Evolutionary conservation across 352 stramenopile species (phyloP).

Genomic region (Plasmopara halstedii): DNA sequence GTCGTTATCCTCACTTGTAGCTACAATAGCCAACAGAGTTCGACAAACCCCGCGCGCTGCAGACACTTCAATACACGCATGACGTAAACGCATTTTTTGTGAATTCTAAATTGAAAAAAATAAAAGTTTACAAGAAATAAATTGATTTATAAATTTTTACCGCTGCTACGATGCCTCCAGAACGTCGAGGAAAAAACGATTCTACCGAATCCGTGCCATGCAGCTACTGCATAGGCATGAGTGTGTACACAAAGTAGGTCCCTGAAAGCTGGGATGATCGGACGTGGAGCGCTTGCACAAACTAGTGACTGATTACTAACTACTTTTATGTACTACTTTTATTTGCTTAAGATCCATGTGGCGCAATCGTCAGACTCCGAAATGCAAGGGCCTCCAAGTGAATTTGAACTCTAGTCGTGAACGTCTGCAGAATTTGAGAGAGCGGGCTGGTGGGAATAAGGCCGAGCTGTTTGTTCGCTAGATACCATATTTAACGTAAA

Average conservation of each 20-base stretch:
- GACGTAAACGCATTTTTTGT: conserved; percentile 14
- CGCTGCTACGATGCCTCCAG: conserved; percentile 16
- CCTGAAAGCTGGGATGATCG: neutral
- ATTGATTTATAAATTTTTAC: no score
- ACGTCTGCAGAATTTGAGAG: conserved; percentile 36
- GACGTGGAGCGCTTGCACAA: no score
- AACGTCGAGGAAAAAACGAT: conserved; percentile 12
- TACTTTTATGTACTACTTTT: no score
- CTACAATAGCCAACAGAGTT: conserved; percentile 16
- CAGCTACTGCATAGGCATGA: conserved; percentile 53
- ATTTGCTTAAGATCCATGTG: conserved; percentile 50
- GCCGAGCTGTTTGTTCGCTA: neutral
- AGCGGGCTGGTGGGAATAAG: conserved; percentile 29
- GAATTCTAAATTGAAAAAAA: neutral
- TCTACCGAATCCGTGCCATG: conserved; percentile 18
- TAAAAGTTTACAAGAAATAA: no score
- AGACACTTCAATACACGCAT: conserved; percentile 11
- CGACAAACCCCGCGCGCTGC: conserved; percentile 6
- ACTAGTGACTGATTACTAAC: no score
- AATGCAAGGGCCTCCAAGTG: conserved; percentile 51
- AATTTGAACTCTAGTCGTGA: conserved; percentile 29
- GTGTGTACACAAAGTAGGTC: conserved; percentile 59
- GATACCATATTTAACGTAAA: conserved; percentile 1
- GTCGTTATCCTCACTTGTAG: conserved; percentile 8
- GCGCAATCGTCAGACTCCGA: conserved; percentile 30